Evolutionary conservation across 768 basidiomycete species (phyloP).

Genomic region (Tulasnella sp.): DNA sequence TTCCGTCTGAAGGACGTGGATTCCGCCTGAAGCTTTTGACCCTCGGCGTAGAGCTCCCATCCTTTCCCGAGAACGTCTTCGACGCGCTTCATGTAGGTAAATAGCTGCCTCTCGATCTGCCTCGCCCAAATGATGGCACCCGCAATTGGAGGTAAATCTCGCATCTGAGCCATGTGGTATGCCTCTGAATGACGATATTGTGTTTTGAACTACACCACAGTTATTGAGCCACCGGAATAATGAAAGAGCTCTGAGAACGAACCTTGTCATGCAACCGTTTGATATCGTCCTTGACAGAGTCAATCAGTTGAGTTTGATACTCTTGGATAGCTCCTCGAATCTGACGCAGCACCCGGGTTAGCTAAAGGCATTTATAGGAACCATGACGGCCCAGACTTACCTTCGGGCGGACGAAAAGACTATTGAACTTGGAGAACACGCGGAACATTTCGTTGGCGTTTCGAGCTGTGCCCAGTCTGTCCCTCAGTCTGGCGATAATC

Average conservation of each 20-base stretch:
- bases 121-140: slow-evolving; percentile 98
- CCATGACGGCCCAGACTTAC: slow-evolving; percentile 43
- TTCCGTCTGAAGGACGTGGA: slow-evolving; percentile 89
- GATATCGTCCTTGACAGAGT: slow-evolving; percentile 98
- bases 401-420: slow-evolving; percentile 93
- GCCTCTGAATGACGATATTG: slow-evolving; percentile 95
- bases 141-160: slow-evolving; percentile 96
- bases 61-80: slow-evolving; percentile 96
- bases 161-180: slow-evolving; percentile 98
- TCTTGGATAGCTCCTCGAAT: slow-evolving; percentile 98
- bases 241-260: background rate
- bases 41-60: slow-evolving; percentile 99
- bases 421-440: slow-evolving; percentile 98
- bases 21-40: slow-evolving; percentile 93
- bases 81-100: slow-evolving; percentile 97
- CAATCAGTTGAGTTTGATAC: slow-evolving; percentile 97
- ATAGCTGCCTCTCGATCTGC: slow-evolving; percentile 96
- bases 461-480: slow-evolving; percentile 87
- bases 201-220: slow-evolving; percentile 70
- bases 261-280: slow-evolving; percentile 92
- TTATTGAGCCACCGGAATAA: background rate
- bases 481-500: slow-evolving; percentile 89
- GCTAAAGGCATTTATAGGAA: background rate
- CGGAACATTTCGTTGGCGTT: slow-evolving; percentile 99
- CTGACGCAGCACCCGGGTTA: slow-evolving; percentile 41